These are phyloP conservation scores for Fusarium neocosmosporiellum DNA, from an alignment of 2,329 filamentous ascomycete species.

Conservation along the genomic window DNA sequence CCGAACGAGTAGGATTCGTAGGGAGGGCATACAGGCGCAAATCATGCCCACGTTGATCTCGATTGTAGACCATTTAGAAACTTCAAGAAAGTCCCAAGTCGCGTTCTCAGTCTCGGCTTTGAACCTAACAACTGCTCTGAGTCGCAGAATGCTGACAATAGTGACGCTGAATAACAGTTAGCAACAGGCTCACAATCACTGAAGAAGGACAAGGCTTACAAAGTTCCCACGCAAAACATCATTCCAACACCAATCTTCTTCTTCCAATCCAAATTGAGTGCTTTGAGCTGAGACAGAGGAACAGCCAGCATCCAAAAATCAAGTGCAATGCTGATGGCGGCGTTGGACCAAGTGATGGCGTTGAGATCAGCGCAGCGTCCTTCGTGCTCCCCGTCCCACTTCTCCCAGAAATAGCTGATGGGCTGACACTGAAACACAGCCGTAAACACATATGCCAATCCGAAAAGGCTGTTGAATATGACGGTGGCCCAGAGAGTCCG, in stretches of 20 bases:
- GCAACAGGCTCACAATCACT: background rate
- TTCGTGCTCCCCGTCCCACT: constrained; percentile 59
- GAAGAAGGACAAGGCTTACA: constrained; percentile 46
- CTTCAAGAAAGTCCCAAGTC: constrained; percentile 50
- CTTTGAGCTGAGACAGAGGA: constrained; percentile 58
- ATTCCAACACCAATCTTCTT: constrained; percentile 61
- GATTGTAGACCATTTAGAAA: constrained; percentile 51
- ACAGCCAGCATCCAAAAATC: constrained; percentile 65
- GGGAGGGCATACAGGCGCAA: constrained; percentile 53
- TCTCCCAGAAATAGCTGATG: constrained; percentile 63
- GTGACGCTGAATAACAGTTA: constrained; percentile 46
- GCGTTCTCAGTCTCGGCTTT: constrained; percentile 45
- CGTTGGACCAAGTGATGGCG: constrained; percentile 61
- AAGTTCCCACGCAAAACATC: constrained; percentile 64
- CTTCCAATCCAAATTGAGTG: constrained; percentile 57
- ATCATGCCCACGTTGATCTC: constrained; percentile 55
- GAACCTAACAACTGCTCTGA: constrained; percentile 48
- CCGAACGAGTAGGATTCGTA: constrained; percentile 49
- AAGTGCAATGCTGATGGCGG: constrained; percentile 62
- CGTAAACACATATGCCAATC: constrained; percentile 55
- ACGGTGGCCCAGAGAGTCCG: constrained; percentile 57
- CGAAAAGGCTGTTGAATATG: constrained; percentile 52
- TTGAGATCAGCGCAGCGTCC: constrained; percentile 64
- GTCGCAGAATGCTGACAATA: constrained; percentile 52
- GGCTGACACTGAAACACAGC: constrained; percentile 64